Evolutionary conservation across 1,284 basidiomycete species (phyloP).

Genomic region (Cutaneotrichosporon arboriforme): DNA sequence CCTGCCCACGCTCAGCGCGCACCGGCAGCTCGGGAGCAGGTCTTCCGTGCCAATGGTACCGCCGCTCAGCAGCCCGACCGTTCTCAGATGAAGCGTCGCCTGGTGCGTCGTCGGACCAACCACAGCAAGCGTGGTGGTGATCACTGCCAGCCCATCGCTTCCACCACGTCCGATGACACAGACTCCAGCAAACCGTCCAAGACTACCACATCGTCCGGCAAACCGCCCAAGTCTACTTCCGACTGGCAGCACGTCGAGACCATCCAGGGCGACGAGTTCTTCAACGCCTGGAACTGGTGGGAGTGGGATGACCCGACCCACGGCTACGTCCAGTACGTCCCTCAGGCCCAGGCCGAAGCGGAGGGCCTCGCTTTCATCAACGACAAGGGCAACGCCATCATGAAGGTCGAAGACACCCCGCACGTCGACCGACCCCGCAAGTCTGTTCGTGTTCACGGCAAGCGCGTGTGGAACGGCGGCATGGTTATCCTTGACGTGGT

Average conservation of each 20-base stretch:
- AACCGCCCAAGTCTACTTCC: conserved; percentile 20
- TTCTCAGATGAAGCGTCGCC: conserved; percentile 4
- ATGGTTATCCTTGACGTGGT: conserved; percentile 72
- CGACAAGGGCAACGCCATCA: conserved; percentile 65
- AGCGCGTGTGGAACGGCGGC: conserved; percentile 57
- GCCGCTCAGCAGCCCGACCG: background rate
- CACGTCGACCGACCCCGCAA: conserved; percentile 59
- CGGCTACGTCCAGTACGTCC: conserved; percentile 54
- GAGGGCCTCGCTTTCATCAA: conserved; percentile 55
- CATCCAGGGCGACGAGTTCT: conserved; percentile 55
- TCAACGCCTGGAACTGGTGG: conserved; percentile 71
- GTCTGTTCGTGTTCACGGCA: conserved; percentile 66
- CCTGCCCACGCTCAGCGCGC: background rate
- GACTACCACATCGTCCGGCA: conserved; percentile 9
- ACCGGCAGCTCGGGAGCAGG: conserved; percentile 2
- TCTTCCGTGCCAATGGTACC: background rate
- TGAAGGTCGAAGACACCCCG: conserved; percentile 76
- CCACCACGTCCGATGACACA: background rate
- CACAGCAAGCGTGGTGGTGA: background rate
- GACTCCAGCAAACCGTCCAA: background rate
- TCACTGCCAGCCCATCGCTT: background rate
- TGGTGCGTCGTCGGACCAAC: conserved; percentile 8
- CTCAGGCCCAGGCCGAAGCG: conserved; percentile 32
- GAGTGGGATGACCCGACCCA: conserved; percentile 68
- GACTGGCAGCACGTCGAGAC: conserved; percentile 34